Evolutionary conservation across 345 rosid species (phyloP), one percentile per base, ranked within the genome.

Genomic region (Arabis hirsuta): DNA sequence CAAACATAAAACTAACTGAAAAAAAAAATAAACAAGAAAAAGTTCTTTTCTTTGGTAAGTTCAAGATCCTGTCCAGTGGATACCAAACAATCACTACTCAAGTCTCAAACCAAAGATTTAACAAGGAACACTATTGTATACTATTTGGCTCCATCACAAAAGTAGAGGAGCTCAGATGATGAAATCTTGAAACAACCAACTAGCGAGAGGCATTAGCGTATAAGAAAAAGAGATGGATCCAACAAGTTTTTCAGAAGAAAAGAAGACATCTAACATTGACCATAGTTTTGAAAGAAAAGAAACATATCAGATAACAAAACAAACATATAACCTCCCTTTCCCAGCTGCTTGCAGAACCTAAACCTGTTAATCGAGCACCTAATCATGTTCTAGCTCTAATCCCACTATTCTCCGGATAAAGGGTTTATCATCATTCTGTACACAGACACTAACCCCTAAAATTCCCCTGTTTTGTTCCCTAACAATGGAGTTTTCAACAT

Each of bases 401-500:
- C 63, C 24, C 78, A 47, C 67, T 65, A 64, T 72, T 55, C 76
- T 24, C 56, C 67, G 27, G 39, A 50, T 38, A 55, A 26, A 56
- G 19, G 65, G 73, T 58, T 66, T 62, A 63, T 56, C 60, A 63
- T 69, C 67, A 64, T 64, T 64, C 60, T 76, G 61, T 64, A 70
- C 67, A 74, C 50, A 61, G n/a, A 41, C 50, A 55, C 65, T 55
- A 46, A 62, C 54, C 36, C 42, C 74, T 58, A 66, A 12, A 56
- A 4, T 2, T 44, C 29, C 34, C 63, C 53, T 53, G 22, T 53
- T 53, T 50, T 26, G 24, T 67, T 53, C 64, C 53, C 69, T 55
- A 70, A 64, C 55, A 12, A 76, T 45, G 57, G 65, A 57, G 65
- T 13, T 79, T 79, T 58, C 86, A 75, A 71, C 80, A 54, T 13